Evolutionary conservation across 2,329 filamentous ascomycete species (phyloP).

Genomic region (Aspergillus neotritici): DNA sequence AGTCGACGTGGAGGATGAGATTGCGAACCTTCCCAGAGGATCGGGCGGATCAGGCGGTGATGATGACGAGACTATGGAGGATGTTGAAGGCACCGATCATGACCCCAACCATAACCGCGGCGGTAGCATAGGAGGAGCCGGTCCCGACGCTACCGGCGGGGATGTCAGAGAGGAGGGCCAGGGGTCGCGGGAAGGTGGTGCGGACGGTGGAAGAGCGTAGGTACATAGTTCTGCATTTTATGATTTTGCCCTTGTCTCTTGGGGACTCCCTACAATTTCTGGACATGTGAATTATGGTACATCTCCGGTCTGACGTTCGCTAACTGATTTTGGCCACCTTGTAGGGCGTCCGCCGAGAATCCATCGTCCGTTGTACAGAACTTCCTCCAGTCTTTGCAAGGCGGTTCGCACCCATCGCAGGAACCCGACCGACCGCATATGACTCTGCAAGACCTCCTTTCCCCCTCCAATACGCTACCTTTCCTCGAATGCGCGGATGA

Average conservation of each 20-base stretch:
- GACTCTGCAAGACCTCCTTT: conserved; percentile 77
- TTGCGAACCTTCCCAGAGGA: conserved; percentile 56
- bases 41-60: conserved; percentile 46
- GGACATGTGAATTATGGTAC: conserved; percentile 3
- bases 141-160: conserved; percentile 79
- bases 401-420: conserved; percentile 45
- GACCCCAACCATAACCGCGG: conserved; percentile 53
- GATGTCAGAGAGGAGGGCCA: conserved; percentile 88
- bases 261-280: conserved; percentile 1
- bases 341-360: conserved; percentile 61
- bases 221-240: conserved; percentile 52
- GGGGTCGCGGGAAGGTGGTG: conserved; percentile 82
- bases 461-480: conserved; percentile 69
- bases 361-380: conserved; percentile 76
- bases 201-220: conserved; percentile 99
- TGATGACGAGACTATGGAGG: conserved; percentile 72
- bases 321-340: conserved; percentile 4
- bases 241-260: conserved; percentile 7
- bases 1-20: conserved; percentile 68
- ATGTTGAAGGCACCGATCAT: conserved; percentile 60
- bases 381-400: conserved; percentile 76
- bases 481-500: conserved; percentile 63
- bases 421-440: conserved; percentile 65
- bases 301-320: conserved; percentile 38
- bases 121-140: conserved; percentile 71